Conservation (phyloP, 768 basidiomycete species). For the Mycena leptocephala region DNA sequence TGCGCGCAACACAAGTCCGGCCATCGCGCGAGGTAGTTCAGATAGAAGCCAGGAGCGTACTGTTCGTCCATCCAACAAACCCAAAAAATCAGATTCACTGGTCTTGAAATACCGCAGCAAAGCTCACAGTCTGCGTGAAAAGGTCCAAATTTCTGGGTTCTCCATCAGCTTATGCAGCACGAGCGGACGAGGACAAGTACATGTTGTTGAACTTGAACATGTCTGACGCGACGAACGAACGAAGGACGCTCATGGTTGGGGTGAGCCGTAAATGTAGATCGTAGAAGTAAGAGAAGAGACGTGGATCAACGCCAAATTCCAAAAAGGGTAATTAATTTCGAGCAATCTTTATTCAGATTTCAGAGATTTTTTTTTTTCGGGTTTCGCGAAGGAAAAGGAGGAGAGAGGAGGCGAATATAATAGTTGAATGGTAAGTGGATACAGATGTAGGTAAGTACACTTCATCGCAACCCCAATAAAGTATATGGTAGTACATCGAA, state of each 20-base stretch:
- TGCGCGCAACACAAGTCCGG: conserved; percentile 92
- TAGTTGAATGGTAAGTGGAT: background rate
- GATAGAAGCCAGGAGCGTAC: conserved; percentile 93
- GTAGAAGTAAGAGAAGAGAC: background rate
- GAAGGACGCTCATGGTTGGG: conserved; percentile 87
- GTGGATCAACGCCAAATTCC: background rate
- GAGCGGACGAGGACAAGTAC: conserved; percentile 50
- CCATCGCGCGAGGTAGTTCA: conserved; percentile 92
- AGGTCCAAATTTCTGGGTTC: conserved; percentile 88
- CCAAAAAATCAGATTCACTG: too few relatives aligned
- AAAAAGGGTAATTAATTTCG: background rate
- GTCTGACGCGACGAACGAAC: conserved; percentile 91
- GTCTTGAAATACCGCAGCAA: background rate
- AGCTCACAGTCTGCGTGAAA: conserved; percentile 95
- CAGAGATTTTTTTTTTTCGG: background rate
- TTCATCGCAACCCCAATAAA: background rate
- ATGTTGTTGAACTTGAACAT: conserved; percentile 95
- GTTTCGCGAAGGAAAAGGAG: too few relatives aligned
- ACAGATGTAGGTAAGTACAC: background rate
- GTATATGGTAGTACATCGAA: background rate
- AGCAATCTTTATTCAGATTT: background rate
- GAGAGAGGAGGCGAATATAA: too few relatives aligned
- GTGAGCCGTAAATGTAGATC: too few relatives aligned
- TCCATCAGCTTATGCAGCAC: conserved; percentile 24
- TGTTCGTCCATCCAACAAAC: too few relatives aligned